Base-by-base conservation (phyloP, 2,329 filamentous ascomycete genomes). In the Monosporascus sp. region DNA sequence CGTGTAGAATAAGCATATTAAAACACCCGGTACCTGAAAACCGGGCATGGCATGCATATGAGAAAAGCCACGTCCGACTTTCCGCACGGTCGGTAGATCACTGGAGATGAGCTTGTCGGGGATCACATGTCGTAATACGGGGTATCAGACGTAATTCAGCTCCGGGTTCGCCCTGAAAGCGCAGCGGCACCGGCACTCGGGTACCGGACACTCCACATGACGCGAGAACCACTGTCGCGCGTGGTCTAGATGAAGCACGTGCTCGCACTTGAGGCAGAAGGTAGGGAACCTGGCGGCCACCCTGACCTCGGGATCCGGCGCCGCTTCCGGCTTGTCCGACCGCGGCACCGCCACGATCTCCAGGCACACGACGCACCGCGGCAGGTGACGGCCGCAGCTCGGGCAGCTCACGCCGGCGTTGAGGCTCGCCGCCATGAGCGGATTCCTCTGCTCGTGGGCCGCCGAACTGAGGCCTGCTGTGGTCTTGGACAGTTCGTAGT, bases 231-330 rank as follows among this genome's bases (percentile, higher is more conserved):
- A 88, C 68, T 81, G 77, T 60, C 82, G 71, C 6, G 84, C 84
- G 64, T 88, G 85, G 60, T 87, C 85, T 53, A 87, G 73, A 61
- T 88, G 85, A 62, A 85, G 70, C 9, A 86, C 83, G 63, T 88
- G 85, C 62, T 87, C 84, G 65, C 85, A 88, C 59, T 79, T 78
- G 44, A 88, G 73, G 56, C 85, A 88, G 62, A 88, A 88, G 0
- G 82, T 86, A n/a, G 84, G 82, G 62, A 88, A 87, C 46, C 78
- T 75, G 3, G 80, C 81, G 46, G 78, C 77, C 67, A 77, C 70
- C 61, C 72, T 68, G 45, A 72, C 70, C 52, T 73, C 71, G 24
- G 68, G 64, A 60, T 83, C 78, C 7, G 74, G 68, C 44, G 76
- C 75, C 51, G 74, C 71, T 64, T 82, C 80, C 2, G 79, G 78